Conservation (phyloP, 1,284 basidiomycete species). For the Cryptococcus sp. region DNA sequence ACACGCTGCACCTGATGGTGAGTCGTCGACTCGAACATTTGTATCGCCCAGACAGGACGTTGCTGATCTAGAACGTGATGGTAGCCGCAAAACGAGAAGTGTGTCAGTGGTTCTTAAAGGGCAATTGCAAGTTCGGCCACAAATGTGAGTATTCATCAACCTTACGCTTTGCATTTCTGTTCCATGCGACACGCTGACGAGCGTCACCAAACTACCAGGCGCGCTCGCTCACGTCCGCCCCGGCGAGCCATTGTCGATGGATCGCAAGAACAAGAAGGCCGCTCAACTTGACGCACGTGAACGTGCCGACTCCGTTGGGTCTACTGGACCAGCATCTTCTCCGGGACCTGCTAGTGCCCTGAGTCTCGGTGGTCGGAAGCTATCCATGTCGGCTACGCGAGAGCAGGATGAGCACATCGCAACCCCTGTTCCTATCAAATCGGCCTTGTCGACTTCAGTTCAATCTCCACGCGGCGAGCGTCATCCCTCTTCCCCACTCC, state of each 20-base stretch:
- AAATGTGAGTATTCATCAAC: conserved; percentile 64
- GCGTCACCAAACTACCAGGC: conserved; percentile 30
- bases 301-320: conserved; percentile 17
- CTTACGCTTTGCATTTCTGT: background rate
- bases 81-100: conserved; percentile 77
- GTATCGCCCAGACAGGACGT: background rate
- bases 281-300: conserved; percentile 68
- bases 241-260: conserved; percentile 91
- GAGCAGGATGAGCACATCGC: conserved; percentile 26
- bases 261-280: conserved; percentile 96
- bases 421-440: conserved; percentile 48
- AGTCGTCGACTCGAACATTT: conserved; percentile 22
- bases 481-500: conserved; percentile 42
- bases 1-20: conserved; percentile 57
- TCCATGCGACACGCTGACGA: conserved; percentile 8
- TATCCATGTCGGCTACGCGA: conserved; percentile 5
- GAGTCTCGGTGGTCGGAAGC: conserved; percentile 10
- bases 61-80: conserved; percentile 10
- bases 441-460: conserved; percentile 42
- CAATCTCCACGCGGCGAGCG: conserved; percentile 32
- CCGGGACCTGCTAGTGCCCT: conserved; percentile 8
- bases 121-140: conserved; percentile 97
- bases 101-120: conserved; percentile 82
- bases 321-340: conserved; percentile 1
- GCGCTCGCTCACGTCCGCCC: conserved; percentile 91